A percentile compares a stretch with the other conserved stretches of the same genome.
phyloP scores from a whole-genome alignment of 2,329 filamentous ascomycete genomes.

The Neurospora crassa region DNA sequence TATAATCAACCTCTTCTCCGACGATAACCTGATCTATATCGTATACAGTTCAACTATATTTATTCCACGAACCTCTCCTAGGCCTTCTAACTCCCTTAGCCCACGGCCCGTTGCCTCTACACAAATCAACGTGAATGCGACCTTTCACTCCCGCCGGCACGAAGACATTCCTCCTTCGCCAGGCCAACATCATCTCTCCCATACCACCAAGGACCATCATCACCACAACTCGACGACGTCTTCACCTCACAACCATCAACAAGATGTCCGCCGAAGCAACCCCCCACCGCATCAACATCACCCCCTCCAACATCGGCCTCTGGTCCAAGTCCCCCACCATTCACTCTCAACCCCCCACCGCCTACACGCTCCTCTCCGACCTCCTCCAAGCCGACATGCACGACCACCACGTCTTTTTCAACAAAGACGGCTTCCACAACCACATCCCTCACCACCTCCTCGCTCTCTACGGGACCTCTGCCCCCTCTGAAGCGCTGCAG shows the following conservation, averaged over 20 bases:
- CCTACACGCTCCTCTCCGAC: neutral
- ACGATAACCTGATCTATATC: neutral
- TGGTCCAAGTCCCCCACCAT: conserved; percentile 16
- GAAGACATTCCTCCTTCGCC: neutral
- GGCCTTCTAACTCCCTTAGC: neutral
- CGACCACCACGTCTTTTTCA: conserved; percentile 73
- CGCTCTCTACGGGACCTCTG: conserved; percentile 66
- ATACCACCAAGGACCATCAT: neutral
- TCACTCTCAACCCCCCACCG: neutral
- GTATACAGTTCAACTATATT: neutral
- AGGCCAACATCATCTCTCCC: neutral
- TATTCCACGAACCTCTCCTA: neutral
- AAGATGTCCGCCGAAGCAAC: conserved; percentile 28
- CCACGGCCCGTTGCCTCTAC: neutral
- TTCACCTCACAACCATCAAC: neutral
- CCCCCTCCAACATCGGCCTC: conserved; percentile 40
- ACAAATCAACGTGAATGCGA: conserved; percentile 5
- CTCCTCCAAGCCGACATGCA: conserved; percentile 12
- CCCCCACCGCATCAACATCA: conserved; percentile 37
- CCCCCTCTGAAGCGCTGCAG: conserved; percentile 48
- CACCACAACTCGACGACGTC: neutral
- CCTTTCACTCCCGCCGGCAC: neutral
- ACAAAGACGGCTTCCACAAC: conserved; percentile 66
- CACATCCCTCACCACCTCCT: conserved; percentile 72
- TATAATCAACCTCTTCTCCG: neutral